Conservation (phyloP, 1,284 basidiomycete genomes). For the Athelia psychrophila region DNA sequence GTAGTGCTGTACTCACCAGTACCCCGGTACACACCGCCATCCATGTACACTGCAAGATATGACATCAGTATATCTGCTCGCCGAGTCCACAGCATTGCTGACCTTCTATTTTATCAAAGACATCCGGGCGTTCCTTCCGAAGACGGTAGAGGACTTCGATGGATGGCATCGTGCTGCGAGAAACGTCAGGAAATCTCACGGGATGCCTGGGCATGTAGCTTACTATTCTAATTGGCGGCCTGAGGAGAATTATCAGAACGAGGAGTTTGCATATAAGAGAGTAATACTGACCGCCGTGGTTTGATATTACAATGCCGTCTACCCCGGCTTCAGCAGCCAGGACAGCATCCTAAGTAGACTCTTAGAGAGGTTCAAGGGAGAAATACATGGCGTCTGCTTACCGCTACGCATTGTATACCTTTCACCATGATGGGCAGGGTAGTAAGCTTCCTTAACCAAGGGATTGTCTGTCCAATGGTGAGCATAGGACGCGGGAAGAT, state of each 20-base stretch:
- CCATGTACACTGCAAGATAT: constrained; percentile 70
- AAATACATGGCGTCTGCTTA: constrained; percentile 25
- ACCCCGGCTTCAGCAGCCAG: constrained; percentile 86
- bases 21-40: constrained; percentile 85
- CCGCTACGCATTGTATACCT: constrained; percentile 78
- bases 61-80: background rate
- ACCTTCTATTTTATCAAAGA: constrained; percentile 75
- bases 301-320: constrained; percentile 87
- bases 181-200: background rate
- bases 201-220: constrained; percentile 18
- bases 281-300: constrained; percentile 76
- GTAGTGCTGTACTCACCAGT: constrained; percentile 49
- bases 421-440: constrained; percentile 84
- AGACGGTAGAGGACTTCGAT: constrained; percentile 78
- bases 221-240: constrained; percentile 83
- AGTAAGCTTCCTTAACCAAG: constrained; percentile 75
- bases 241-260: constrained; percentile 22
- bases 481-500: constrained; percentile 5
- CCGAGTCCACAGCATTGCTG: constrained; percentile 4
- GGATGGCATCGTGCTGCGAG: constrained; percentile 59
- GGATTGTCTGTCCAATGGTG: constrained; percentile 51
- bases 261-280: constrained; percentile 11
- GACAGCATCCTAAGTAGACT: constrained; percentile 65
- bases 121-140: constrained; percentile 67
- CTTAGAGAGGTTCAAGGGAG: constrained; percentile 1